phyloP scores from a whole-genome alignment of 768 basidiomycete genomes.

The Rubroboletus satanas region DNA sequence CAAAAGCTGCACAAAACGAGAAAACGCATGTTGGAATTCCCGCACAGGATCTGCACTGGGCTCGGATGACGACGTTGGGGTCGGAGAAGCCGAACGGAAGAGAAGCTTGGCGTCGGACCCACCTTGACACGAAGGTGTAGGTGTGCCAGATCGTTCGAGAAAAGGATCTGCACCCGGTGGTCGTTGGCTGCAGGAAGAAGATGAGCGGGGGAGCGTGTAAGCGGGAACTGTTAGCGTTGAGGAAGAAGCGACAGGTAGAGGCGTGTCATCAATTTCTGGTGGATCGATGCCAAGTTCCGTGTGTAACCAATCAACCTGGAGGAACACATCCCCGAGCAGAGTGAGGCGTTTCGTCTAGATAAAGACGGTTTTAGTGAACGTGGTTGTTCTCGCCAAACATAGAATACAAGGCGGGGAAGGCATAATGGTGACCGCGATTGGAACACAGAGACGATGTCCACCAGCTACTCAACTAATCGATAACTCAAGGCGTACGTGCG shows the following conservation, averaged over 20 bases:
- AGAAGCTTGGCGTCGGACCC: slow-evolving; percentile 34
- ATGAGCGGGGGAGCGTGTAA: slow-evolving; percentile 44
- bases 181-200: slow-evolving; percentile 30
- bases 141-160: slow-evolving; percentile 34
- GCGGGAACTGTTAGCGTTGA: slow-evolving; percentile 37
- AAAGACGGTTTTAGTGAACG: slow-evolving; percentile 1
- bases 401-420: neutral
- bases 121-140: slow-evolving; percentile 45
- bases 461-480: neutral
- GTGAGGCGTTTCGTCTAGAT: slow-evolving; percentile 61
- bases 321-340: slow-evolving; percentile 57
- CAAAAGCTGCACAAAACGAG: slow-evolving; percentile 57
- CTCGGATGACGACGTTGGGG: slow-evolving; percentile 10
- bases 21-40: slow-evolving; percentile 57
- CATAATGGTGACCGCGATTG: neutral
- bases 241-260: slow-evolving; percentile 30
- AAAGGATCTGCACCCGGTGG: slow-evolving; percentile 26
- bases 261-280: slow-evolving; percentile 50
- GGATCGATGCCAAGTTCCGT: slow-evolving; percentile 74
- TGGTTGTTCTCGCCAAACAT: neutral
- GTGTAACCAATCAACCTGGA: slow-evolving; percentile 80
- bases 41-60: slow-evolving; percentile 11
- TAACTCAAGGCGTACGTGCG: neutral
- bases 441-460: neutral
- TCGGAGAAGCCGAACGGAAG: slow-evolving; percentile 28